Conservation (phyloP, 495 filamentous ascomycete genomes). For the Collariella sp. region DNA sequence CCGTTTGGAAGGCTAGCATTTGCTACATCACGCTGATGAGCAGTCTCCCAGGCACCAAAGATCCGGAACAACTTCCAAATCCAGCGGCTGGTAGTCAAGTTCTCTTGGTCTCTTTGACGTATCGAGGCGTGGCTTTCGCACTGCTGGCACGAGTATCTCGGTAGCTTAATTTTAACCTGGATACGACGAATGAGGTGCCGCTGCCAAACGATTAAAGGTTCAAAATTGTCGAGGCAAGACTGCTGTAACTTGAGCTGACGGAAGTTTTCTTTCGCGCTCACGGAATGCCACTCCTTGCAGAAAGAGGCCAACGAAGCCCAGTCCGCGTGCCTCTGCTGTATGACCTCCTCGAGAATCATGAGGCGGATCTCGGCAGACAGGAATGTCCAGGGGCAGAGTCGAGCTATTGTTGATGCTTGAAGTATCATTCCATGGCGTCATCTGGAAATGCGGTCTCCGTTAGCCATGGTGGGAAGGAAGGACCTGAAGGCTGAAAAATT, state of each 20-base stretch:
- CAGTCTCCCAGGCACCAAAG: slow-evolving; percentile 15
- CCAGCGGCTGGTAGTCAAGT: slow-evolving; percentile 6
- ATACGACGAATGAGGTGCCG: slow-evolving; percentile 18
- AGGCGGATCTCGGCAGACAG: slow-evolving; percentile 5
- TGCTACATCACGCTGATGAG: not conserved
- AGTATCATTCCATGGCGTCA: not conserved
- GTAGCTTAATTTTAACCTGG: slow-evolving; percentile 17
- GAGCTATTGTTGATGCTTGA: not conserved
- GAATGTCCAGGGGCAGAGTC: not conserved
- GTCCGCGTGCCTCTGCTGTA: not conserved
- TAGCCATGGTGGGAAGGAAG: slow-evolving; percentile 1
- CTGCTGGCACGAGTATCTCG: slow-evolving; percentile 12
- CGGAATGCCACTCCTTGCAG: slow-evolving; percentile 13
- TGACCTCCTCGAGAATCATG: not conserved
- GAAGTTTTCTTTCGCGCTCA: slow-evolving; percentile 11
- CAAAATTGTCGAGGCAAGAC: slow-evolving; percentile 21
- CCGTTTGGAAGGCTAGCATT: not conserved
- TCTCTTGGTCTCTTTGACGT: not conserved
- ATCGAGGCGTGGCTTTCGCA: slow-evolving; percentile 7
- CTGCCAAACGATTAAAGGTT: slow-evolving; percentile 10
- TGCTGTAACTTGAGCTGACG: slow-evolving; percentile 15
- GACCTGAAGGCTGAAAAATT: not conserved
- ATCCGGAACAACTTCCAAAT: slow-evolving; percentile 18
- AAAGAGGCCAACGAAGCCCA: slow-evolving; percentile 6
- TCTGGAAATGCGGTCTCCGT: not conserved